These are phyloP conservation scores for Melaleuca alternifolia DNA, from an alignment of 345 rosid species.

Conservation along the genomic window DNA sequence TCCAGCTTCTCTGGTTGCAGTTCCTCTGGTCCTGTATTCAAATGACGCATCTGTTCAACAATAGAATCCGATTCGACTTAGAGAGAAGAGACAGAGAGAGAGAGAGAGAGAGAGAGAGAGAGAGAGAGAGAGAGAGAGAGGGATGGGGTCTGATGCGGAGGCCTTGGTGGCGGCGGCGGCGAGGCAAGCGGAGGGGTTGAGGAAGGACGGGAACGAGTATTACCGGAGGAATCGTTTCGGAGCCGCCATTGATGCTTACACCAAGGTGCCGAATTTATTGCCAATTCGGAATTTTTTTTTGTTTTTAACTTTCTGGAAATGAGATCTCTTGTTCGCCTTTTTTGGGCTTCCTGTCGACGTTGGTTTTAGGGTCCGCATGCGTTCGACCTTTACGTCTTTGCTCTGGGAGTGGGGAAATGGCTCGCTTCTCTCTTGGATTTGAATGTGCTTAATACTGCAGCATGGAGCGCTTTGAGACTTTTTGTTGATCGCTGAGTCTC, in stretches of 20 bases:
- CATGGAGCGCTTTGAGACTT: too few relatives aligned
- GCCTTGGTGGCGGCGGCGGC: conserved; percentile 18
- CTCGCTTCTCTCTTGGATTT: too few relatives aligned
- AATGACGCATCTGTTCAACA: too few relatives aligned
- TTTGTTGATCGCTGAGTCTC: neutral
- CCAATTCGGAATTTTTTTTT: neutral
- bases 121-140: neutral
- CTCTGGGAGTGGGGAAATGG: too few relatives aligned
- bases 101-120: too few relatives aligned
- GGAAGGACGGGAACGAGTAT: conserved; percentile 52
- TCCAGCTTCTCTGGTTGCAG: too few relatives aligned
- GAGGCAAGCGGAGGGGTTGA: conserved; percentile 62
- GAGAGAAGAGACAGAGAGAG: too few relatives aligned
- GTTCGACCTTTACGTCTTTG: too few relatives aligned
- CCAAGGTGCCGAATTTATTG: conserved; percentile 30
- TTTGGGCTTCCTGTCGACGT: neutral
- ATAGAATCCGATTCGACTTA: too few relatives aligned
- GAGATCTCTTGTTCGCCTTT: neutral
- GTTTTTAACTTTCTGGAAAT: neutral
- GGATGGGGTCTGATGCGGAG: conserved; percentile 23
- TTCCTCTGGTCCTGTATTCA: too few relatives aligned
- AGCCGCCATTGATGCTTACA: conserved; percentile 92
- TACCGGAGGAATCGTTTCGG: conserved; percentile 54
- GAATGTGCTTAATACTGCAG: too few relatives aligned
- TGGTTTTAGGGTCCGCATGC: too few relatives aligned